A percentile compares a stretch with the other conserved stretches of the same genome.
Conservation (phyloP, 306 rosid genomes). For the Ormosia semicastrata region DNA sequence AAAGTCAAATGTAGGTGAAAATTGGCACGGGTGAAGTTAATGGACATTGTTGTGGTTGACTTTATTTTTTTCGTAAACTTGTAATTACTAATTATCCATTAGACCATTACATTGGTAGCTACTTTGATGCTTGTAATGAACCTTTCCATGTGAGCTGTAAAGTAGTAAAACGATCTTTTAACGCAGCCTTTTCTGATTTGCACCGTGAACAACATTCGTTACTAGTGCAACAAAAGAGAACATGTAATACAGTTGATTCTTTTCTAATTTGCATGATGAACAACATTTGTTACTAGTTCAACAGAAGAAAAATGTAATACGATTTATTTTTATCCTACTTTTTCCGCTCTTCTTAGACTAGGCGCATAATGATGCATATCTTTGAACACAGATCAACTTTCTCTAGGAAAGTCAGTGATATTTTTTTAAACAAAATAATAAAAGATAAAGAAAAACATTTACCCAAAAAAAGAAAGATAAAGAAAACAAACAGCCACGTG, state of each 20-base stretch:
- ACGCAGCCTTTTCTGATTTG: neutral
- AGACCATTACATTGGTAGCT: neutral
- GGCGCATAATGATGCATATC: neutral
- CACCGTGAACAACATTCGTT: neutral
- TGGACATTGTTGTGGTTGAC: conserved; percentile 25
- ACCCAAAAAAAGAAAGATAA: neutral
- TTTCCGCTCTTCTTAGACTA: neutral
- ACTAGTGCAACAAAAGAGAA: neutral
- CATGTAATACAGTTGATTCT: neutral
- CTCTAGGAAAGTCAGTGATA: no score
- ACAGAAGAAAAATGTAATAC: no score
- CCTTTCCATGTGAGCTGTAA: neutral
- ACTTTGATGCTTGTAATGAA: neutral
- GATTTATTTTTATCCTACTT: neutral
- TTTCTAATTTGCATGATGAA: neutral
- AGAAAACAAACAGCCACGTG: neutral
- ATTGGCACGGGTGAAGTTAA: neutral
- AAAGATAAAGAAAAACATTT: neutral
- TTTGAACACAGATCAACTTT: no score
- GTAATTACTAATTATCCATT: no score
- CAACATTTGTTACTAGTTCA: neutral
- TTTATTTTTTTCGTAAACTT: neutral
- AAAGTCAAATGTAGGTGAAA: conserved; percentile 38
- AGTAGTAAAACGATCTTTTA: neutral
- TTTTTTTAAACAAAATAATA: no score